Base-by-base conservation (phyloP, 2,329 filamentous ascomycete species). In the Albophoma yamanashiensis region DNA sequence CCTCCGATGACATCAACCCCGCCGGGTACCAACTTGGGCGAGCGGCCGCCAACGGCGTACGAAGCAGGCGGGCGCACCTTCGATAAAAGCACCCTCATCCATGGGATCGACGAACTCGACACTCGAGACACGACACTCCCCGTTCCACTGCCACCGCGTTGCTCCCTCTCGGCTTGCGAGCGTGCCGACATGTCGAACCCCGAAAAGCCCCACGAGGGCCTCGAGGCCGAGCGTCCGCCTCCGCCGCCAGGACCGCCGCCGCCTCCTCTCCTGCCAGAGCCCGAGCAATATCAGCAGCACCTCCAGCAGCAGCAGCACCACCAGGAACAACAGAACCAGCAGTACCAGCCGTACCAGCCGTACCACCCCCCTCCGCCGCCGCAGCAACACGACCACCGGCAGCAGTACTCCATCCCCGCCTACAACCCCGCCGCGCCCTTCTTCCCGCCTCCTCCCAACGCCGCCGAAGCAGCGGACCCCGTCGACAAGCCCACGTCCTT, bases 351-450 rank as follows among this genome's bases (percentile, higher is more conserved):
- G 11, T 15, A 57, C 6, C 64, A 31, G 27, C 27, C n/a, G n/a
- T n/a, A n/a, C n/a, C n/a, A 64, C 2, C 56, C 22, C 14, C 40
- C 40, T 43, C 40, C 40, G 1, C 7, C 39, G 15, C 39, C 39
- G 39, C 39, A 17, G 39, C 39, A 40, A 20, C 15, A 40, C 39
- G 39, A 40, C 39, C 39, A 40, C 15, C 42, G 22, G 42, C 42
- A 61, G 25, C 59, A 60, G 8, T 71, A 71, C 31, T 55, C 61
- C 9, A 72, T 73, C 31, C 69, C 70, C 2, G 61, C 66, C 4
- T 72, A 73, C 50, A 65, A 70, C 47, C 70, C 70, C 56, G 69
- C 69, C 3, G 64, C 67, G 36, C 69, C 70, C 40, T 62, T 62
- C 43, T 72, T 72, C 62, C 69, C 70, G 1, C 67, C 69, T 7